Evolutionary conservation across 306 rosid genomes (phyloP).

Genomic region (Dryas octopetala): DNA sequence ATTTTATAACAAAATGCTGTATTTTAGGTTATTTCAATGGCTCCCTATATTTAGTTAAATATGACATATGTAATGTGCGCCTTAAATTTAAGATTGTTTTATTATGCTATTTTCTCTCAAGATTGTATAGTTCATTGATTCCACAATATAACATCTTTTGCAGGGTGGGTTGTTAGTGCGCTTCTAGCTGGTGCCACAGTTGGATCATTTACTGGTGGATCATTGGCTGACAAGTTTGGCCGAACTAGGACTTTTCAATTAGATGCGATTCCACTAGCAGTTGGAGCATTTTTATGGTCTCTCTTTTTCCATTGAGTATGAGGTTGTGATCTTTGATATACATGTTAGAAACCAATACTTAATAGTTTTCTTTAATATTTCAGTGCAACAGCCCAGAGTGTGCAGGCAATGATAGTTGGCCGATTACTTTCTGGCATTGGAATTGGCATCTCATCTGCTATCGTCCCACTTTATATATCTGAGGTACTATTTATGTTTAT

Average conservation of each 20-base stretch:
- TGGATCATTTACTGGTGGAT: conserved; percentile 91
- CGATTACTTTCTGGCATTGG: conserved; percentile 94
- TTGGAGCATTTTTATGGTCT: conserved; percentile 86
- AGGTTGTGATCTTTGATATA: conserved; percentile 26
- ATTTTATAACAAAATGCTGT: neutral
- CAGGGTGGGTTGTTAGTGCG: conserved; percentile 94
- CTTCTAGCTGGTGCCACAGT: conserved; percentile 84
- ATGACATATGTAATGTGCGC: neutral
- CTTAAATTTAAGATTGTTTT: neutral
- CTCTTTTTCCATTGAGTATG: conserved; percentile 19
- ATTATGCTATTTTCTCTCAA: neutral
- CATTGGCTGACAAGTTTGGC: conserved; percentile 94
- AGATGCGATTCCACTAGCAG: conserved; percentile 76
- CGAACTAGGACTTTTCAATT: conserved; percentile 83
- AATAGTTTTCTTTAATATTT: conserved; percentile 18
- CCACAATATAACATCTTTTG: conserved; percentile 29
- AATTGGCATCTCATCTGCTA: conserved; percentile 88
- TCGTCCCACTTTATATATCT: conserved; percentile 92
- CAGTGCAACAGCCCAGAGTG: conserved; percentile 95
- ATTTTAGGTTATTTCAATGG: neutral
- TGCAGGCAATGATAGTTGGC: conserved; percentile 84
- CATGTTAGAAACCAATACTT: neutral
- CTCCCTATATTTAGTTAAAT: neutral
- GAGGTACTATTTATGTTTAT: conserved; percentile 54
- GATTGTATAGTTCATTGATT: conserved; percentile 26